Percentiles rank a stretch among this genome's conserved stretches.
These are phyloP conservation scores for Botrytis medusae DNA, from an alignment of 2,329 filamentous ascomycete species.

Conservation along the genomic window DNA sequence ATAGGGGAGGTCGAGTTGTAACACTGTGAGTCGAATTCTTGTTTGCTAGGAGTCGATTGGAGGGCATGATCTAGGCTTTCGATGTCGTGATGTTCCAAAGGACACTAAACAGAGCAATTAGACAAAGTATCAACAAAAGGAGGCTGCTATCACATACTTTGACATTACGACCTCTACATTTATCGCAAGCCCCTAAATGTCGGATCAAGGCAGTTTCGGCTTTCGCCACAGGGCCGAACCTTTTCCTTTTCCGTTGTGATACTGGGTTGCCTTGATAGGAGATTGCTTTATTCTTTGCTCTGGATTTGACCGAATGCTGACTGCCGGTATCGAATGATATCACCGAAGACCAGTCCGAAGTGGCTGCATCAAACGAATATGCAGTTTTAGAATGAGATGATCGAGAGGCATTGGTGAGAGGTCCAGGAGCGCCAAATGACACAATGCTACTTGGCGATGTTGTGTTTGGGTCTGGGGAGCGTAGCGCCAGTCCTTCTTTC, in stretches of 20 bases:
- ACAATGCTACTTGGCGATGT: slow-evolving; percentile 22
- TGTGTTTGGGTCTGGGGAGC: slow-evolving; percentile 24
- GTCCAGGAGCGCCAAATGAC: slow-evolving; percentile 24
- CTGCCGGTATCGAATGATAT: slow-evolving; percentile 35
- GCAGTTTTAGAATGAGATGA: slow-evolving; percentile 29
- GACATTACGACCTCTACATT: slow-evolving; percentile 31
- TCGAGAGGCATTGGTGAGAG: slow-evolving; percentile 28
- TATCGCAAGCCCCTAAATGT: slow-evolving; percentile 33
- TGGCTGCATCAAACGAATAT: slow-evolving; percentile 22
- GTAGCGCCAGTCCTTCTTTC: slow-evolving; percentile 30
- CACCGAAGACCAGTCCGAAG: slow-evolving; percentile 36
- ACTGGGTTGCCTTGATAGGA: slow-evolving; percentile 35
- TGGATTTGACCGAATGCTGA: slow-evolving; percentile 23
- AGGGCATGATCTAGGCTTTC: slow-evolving; percentile 29
- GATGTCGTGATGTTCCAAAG: slow-evolving; percentile 37
- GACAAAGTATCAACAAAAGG: slow-evolving; percentile 23
- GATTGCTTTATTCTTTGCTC: slow-evolving; percentile 24
- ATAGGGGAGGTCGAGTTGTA: neutral
- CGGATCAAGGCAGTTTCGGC: slow-evolving; percentile 38
- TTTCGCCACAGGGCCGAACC: slow-evolving; percentile 28
- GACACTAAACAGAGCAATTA: slow-evolving; percentile 30
- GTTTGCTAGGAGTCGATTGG: slow-evolving; percentile 12
- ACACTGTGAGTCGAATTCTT: neutral
- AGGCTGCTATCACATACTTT: slow-evolving; percentile 6
- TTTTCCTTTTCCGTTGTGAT: slow-evolving; percentile 29